Percentiles rank a stretch among this genome's conserved stretches.
phyloP scores from a whole-genome alignment of 2,329 filamentous ascomycete species.

The Rhytidhysteron rufulum region DNA sequence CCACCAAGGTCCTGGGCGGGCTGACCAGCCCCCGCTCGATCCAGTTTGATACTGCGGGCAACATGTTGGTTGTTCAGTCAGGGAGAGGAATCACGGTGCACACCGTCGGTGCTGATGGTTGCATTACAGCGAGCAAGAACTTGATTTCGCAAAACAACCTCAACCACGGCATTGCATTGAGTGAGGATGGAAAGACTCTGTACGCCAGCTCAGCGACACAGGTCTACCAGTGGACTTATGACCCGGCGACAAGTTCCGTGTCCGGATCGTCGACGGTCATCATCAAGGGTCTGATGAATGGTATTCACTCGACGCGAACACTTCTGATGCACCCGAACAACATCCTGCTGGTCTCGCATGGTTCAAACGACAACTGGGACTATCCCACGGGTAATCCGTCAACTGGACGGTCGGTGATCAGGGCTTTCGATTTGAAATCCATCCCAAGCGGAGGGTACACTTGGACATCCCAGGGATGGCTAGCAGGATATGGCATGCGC shows the following conservation, averaged over 20 bases:
- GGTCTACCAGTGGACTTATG: constrained; percentile 63
- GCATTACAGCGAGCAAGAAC: constrained; percentile 28
- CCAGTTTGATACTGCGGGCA: constrained; percentile 26
- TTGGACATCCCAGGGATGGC: constrained; percentile 48
- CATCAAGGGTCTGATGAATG: constrained; percentile 55
- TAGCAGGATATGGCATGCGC: constrained; percentile 63
- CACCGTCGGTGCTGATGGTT: constrained; percentile 23
- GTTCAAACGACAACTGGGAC: constrained; percentile 62
- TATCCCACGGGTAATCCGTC: constrained; percentile 43
- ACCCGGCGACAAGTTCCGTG: constrained; percentile 47
- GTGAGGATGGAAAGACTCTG: constrained; percentile 44
- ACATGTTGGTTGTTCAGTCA: constrained; percentile 31
- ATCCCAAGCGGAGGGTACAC: constrained; percentile 38
- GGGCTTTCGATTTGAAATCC: constrained; percentile 52
- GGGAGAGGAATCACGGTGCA: constrained; percentile 32
- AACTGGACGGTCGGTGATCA: constrained; percentile 62
- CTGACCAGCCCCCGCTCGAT: constrained; percentile 29
- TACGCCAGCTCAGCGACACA: constrained; percentile 54
- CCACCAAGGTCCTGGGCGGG: constrained; percentile 27
- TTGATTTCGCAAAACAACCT: constrained; percentile 30
- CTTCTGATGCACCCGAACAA: constrained; percentile 56
- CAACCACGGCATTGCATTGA: constrained; percentile 51
- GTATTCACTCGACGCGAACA: constrained; percentile 61
- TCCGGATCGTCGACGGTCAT: constrained; percentile 52
- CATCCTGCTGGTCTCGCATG: constrained; percentile 61